These are phyloP conservation scores for Xylaria sp. DNA, from an alignment of 2,329 filamentous ascomycete species.

Conservation along the genomic window DNA sequence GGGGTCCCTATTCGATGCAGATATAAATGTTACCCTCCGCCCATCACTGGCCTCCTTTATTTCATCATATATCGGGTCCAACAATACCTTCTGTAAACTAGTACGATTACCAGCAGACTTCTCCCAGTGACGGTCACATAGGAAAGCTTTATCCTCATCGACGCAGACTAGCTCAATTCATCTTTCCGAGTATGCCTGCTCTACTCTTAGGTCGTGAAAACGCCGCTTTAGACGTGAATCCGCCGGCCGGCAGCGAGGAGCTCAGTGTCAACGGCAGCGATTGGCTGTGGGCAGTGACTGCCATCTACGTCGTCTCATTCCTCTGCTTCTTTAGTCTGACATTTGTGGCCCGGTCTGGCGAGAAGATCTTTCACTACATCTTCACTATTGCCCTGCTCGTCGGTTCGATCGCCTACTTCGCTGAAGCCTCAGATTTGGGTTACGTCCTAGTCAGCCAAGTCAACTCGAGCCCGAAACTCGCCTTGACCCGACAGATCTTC, in stretches of 20 bases:
- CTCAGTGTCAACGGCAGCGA: conserved; percentile 61
- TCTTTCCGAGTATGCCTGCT: conserved; percentile 23
- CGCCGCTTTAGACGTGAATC: conserved; percentile 61
- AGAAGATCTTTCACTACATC: conserved; percentile 68
- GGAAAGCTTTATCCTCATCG: not conserved
- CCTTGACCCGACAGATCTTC: conserved; percentile 61
- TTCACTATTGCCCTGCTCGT: conserved; percentile 62
- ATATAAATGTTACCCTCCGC: conserved; percentile 31
- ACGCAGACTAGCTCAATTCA: not conserved
- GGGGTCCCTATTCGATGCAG: not conserved
- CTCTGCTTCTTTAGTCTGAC: conserved; percentile 56
- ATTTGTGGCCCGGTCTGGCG: conserved; percentile 57
- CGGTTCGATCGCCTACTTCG: conserved; percentile 63
- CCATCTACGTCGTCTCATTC: conserved; percentile 60
- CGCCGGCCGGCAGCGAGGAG: conserved; percentile 53
- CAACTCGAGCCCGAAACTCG: conserved; percentile 49
- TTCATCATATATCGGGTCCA: conserved; percentile 13
- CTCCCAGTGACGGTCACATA: not conserved
- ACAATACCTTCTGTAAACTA: not conserved
- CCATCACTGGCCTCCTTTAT: not conserved
- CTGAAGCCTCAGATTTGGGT: conserved; percentile 63
- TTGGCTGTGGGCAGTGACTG: conserved; percentile 67
- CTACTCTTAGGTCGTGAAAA: conserved; percentile 48
- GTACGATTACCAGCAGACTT: not conserved
- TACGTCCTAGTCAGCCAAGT: conserved; percentile 55